Base-by-base conservation (phyloP, 352 stramenopile species). In the Phytopythium boreale region DNA sequence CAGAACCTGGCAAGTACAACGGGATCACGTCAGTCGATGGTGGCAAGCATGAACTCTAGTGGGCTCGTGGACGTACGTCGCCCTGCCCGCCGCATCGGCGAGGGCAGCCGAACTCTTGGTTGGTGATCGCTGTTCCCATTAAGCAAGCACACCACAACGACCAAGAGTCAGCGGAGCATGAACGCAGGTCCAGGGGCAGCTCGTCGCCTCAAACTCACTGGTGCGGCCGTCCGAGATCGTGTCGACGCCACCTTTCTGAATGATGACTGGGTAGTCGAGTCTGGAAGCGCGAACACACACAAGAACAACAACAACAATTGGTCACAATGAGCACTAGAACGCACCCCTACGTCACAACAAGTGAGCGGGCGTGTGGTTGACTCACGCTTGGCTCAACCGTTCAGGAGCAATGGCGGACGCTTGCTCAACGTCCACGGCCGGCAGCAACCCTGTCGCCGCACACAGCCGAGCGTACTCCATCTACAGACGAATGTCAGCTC, bases 41-140 rank as follows among this genome's bases (percentile, higher is more conserved):
- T 11, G 31, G 7, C 52, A 1, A 26, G 43, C 61, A 22, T 50
- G 20, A 24, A 17, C 4, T 20, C 52, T 15, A 20, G 0, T 14
- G 34, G 20, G 8, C 17, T 5, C 11, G 27, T n/a, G 11, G n/a
- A 52, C 74, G 39, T 76, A 98, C 86, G 66, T 98, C 93, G 62
- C 93, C 93, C 71, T 98, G 88, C 22, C 93, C 93, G 36, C 93
- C 93, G 56, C 91, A 98, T 2, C 93, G 85, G 22, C 93, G 77
- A 19, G 89, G 82, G n/a, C 81, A 90, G 5, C 89, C 86, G 53
- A 84, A 84, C 37, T 88, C 75, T 34, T 79, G 67, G 53, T 82
- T 89, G n/a, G 72, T 70, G 24, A 96, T 39, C 14, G 74, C 85
- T 88, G 44, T 4, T 20, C n/a, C 43, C 60, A 27, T 31, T 29